Base-by-base conservation (phyloP, 2,329 filamentous ascomycete genomes). In the Fusarium paranaense region DNA sequence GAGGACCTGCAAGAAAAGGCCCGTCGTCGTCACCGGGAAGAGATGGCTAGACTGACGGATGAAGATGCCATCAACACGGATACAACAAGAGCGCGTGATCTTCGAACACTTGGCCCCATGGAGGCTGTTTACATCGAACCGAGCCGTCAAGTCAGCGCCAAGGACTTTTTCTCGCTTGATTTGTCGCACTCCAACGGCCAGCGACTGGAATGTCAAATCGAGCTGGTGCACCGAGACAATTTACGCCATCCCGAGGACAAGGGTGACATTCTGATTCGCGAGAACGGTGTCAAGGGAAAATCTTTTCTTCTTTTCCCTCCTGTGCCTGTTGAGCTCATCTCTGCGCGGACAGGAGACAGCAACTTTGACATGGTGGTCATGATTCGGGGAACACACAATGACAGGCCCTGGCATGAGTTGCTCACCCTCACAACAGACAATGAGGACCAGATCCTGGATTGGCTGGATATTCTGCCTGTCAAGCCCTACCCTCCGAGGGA, bases 241-340 rank as follows among this genome's bases (percentile, higher is more conserved):
- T 87, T 91, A 27, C 87, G 89, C n/a, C 89, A 90, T 58, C 87
- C 89, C 38, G 89, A 89, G 4, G 90, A 92, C 71, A 86, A 89
- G 58, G 95, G 96, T 8, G 97, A 99, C 81, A 81, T 99, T n/a
- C 89, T 99, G 25, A 93, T 99, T 66, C 95, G 96, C 75, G 95
- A 98, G 82, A 91, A 95, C n/a, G 95, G 95, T 52, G 89, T 90
- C 62, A 88, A 89, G 7, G 91, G 93, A 16, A 90, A 91, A 62
- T 86, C 87, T 32, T 98, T 95, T 91, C 88, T 99, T 6, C 88
- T 99, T 0, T 98, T 99, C 78, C 93, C 95, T n/a, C 96, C 97
- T 1, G 87, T 98, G n/a, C 87, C 92, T 20, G 87, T 90, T 72
- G 87, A 88, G 38, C 88, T 90, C 69, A 88, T 97, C 22, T 98